Evolutionary conservation across 495 filamentous ascomycete genomes (phyloP).

Genomic region (Penicillium cinerascens): DNA sequence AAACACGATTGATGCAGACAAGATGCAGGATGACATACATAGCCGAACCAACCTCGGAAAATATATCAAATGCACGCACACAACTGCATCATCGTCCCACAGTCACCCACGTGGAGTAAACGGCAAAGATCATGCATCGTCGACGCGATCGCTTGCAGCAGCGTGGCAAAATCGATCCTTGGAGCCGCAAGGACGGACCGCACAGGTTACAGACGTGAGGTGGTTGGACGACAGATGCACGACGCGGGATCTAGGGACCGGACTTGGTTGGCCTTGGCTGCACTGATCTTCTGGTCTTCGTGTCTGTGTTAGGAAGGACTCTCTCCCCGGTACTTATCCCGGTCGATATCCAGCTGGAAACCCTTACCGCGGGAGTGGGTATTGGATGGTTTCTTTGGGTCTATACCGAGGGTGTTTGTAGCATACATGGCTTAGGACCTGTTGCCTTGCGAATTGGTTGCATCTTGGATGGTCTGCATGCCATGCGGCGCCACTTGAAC

Average conservation of each 20-base stretch:
- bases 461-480: background rate
- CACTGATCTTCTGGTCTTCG: background rate
- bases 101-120: background rate
- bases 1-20: background rate
- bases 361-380: background rate
- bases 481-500: background rate
- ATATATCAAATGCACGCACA: background rate
- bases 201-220: background rate
- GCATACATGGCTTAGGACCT: background rate
- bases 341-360: background rate
- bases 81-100: background rate
- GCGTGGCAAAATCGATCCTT: background rate
- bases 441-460: background rate
- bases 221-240: background rate
- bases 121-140: background rate
- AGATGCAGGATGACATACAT: background rate
- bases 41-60: background rate
- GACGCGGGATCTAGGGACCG: background rate
- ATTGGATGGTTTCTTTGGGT: background rate
- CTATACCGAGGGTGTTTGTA: background rate
- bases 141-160: background rate
- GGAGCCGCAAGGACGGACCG: background rate
- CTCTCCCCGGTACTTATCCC: constrained; percentile 1
- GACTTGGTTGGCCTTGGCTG: background rate
- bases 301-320: constrained; percentile 6